Conservation (phyloP, 2,329 filamentous ascomycete genomes). For the Aspergillus neoniger region DNA sequence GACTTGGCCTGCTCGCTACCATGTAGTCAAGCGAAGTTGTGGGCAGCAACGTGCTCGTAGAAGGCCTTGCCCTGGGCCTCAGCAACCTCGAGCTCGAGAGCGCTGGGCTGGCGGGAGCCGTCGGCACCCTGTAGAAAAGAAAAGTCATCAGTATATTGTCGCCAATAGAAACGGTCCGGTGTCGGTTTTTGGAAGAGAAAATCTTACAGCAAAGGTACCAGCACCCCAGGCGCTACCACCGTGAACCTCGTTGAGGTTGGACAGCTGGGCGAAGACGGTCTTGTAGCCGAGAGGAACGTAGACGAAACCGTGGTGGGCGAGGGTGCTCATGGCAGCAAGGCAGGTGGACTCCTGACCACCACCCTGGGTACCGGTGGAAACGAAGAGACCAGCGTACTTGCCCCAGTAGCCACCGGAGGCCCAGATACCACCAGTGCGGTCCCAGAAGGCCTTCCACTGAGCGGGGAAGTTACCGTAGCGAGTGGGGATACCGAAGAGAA, state of each 20-base stretch:
- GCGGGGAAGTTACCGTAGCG: slow-evolving; percentile 96
- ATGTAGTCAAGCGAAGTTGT: slow-evolving; percentile 76
- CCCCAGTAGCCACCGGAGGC: slow-evolving; percentile 72
- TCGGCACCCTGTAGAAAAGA: slow-evolving; percentile 56
- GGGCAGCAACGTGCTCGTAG: slow-evolving; percentile 74
- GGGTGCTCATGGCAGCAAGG: slow-evolving; percentile 77
- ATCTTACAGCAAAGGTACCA: slow-evolving; percentile 76
- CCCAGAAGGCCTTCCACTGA: slow-evolving; percentile 88
- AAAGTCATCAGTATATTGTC: not conserved
- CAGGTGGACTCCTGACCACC: slow-evolving; percentile 93
- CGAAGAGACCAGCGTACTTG: slow-evolving; percentile 89
- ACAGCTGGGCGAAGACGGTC: slow-evolving; percentile 69
- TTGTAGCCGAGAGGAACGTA: slow-evolving; percentile 95
- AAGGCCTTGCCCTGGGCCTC: slow-evolving; percentile 81
- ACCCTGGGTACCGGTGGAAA: slow-evolving; percentile 79
- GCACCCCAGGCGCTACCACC: slow-evolving; percentile 92
- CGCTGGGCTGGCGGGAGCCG: slow-evolving; percentile 78
- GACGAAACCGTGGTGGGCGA: slow-evolving; percentile 91
- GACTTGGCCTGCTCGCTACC: slow-evolving; percentile 47
- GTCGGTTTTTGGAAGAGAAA: not conserved
- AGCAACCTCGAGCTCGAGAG: slow-evolving; percentile 77
- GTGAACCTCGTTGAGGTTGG: slow-evolving; percentile 75
- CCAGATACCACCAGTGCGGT: slow-evolving; percentile 87
- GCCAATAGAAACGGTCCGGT: slow-evolving; percentile 11
- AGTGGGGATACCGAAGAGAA: slow-evolving; percentile 93